These are phyloP conservation scores for Eucalyptus decipiens DNA, from an alignment of 345 rosid genomes.

Conservation along the genomic window DNA sequence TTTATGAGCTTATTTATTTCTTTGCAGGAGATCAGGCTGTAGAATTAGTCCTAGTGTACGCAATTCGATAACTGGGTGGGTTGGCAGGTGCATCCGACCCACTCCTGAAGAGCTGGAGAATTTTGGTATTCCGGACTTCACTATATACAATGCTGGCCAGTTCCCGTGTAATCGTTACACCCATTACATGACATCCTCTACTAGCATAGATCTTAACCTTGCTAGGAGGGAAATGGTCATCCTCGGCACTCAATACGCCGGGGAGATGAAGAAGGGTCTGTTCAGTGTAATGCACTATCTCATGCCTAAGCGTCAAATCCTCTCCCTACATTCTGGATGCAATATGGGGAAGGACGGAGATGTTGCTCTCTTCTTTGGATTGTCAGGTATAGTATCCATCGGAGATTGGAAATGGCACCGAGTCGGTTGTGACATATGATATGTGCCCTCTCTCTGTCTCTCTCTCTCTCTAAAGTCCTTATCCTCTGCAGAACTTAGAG, in stretches of 20 bases:
- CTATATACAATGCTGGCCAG: constrained; percentile 97
- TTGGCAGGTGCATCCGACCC: constrained; percentile 98
- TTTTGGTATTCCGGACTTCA: constrained; percentile 98
- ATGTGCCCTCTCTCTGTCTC: constrained; percentile 5
- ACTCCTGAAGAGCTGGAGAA: constrained; percentile 95
- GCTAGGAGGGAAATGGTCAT: constrained; percentile 97
- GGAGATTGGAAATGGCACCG: constrained; percentile 14
- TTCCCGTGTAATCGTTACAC: constrained; percentile 99
- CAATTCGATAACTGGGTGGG: constrained; percentile 52
- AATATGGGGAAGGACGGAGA: constrained; percentile 98
- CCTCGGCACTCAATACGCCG: constrained; percentile 96
- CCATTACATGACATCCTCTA: constrained; percentile 97
- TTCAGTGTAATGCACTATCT: constrained; percentile 98
- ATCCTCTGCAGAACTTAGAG: neutral
- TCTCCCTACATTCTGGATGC: constrained; percentile 96
- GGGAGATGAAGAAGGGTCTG: constrained; percentile 99
- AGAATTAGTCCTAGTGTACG: neutral
- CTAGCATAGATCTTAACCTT: constrained; percentile 92
- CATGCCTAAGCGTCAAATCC: constrained; percentile 96
- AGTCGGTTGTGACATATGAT: constrained; percentile 1
- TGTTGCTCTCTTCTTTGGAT: constrained; percentile 99
- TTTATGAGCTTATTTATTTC: neutral
- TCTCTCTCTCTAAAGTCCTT: neutral
- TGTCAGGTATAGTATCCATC: constrained; percentile 70
- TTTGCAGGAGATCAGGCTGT: constrained; percentile 22